Evolutionary conservation across 495 filamentous ascomycete species (phyloP), one percentile per base, ranked within the genome.

Genomic region (Aspergillus heteromorphus): DNA sequence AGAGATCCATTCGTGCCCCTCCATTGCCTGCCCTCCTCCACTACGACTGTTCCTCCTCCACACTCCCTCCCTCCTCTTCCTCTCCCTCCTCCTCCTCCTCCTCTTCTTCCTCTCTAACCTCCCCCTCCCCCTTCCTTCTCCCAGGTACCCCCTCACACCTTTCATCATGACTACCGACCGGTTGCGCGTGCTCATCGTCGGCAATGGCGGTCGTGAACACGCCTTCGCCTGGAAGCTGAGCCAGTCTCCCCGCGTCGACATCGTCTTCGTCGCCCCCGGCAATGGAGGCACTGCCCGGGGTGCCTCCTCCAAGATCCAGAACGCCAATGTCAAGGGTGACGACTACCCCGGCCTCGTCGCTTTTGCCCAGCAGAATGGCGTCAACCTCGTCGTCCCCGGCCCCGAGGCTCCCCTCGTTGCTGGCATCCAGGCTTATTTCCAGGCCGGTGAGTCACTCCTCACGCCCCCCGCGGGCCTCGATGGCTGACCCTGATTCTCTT

Each of bases 371-470:
- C 74, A 83, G 58, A 80, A 89, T 55, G 69, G 75, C 23, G 73
- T 97, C 67, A 95, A 95, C 66, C 79, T 97, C 20, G 87, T 95
- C 0, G 82, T 98, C 14, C 90, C 91, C 4, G 93, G 93, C 3
- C 93, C 93, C 10, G 93, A 98, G 71, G 89, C 86, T 6, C 92
- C 93, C 9, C 78, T 98, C n/a, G 93, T 97, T 11, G 91, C 86
- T 58, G 93, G 93, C 21, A 87, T 97, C 45, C 85, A 87, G 56
- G 85, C 83, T 57, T 87, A 86, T 73, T 97, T 98, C 76, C 76
- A 84, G 65, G 79, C 77, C 48, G 78, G 78, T 78, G 57, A 60
- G 63, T 58, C 14, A 16, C 16, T 27, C 25, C 21, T 13, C 16
- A 8, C 23, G n/a, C 21, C 16, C 19, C 1, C 21, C 13, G 6